phyloP scores from a whole-genome alignment of 2,329 filamentous ascomycete species.

The Aureobasidium leucospermi region DNA sequence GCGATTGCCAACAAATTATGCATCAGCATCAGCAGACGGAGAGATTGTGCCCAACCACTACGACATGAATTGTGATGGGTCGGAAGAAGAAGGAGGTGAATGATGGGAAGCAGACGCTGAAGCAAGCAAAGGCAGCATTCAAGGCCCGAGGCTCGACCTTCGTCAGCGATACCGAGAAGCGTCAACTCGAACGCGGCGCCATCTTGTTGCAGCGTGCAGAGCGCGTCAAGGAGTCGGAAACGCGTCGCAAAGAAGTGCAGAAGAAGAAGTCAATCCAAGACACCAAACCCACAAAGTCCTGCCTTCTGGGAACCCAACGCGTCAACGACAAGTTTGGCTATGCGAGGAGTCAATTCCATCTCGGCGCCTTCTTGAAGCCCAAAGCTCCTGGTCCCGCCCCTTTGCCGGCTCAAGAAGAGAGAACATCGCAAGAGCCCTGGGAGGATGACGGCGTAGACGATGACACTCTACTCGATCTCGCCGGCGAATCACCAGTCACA shows the following conservation, averaged over 20 bases:
- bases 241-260: conserved; percentile 23
- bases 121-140: conserved; percentile 31
- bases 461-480: conserved; percentile 23
- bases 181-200: conserved; percentile 27
- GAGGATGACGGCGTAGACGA: conserved; percentile 25
- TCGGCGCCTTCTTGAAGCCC: conserved; percentile 27
- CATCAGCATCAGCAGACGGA: background rate
- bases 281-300: conserved; percentile 14
- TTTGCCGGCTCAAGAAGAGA: background rate
- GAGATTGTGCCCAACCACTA: background rate
- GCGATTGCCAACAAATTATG: conserved; percentile 8
- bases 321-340: conserved; percentile 28
- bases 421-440: background rate
- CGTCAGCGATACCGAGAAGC: conserved; percentile 26
- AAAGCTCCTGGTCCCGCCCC: background rate
- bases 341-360: conserved; percentile 29
- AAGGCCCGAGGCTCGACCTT: conserved; percentile 26
- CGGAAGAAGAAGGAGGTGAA: conserved; percentile 8
- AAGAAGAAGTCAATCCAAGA: conserved; percentile 24
- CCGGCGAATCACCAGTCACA: conserved; percentile 7
- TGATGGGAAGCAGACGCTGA: conserved; percentile 24
- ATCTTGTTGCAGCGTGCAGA: conserved; percentile 29
- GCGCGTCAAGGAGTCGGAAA: conserved; percentile 27
- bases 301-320: conserved; percentile 25
- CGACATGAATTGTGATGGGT: conserved; percentile 8